Conservation (phyloP, 495 filamentous ascomycete species). For the Aspergillus incahuasiensis region DNA sequence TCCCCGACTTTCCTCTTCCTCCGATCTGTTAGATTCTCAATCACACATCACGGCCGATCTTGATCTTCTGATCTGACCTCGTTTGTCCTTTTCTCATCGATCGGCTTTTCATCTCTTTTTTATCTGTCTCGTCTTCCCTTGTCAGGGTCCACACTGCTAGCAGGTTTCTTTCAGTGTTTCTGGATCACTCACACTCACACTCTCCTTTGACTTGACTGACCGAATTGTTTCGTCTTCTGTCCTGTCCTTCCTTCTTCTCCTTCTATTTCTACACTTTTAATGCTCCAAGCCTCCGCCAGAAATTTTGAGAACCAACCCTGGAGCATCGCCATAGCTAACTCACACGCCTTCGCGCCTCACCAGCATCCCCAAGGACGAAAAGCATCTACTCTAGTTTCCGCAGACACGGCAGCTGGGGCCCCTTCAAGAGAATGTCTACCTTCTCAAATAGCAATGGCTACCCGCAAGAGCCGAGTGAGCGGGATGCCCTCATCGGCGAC, state of each 20-base stretch:
- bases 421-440: conserved; percentile 28
- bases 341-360: background rate
- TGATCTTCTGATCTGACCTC: background rate
- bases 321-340: conserved; percentile 10
- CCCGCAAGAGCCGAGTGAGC: conserved; percentile 25
- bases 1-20: background rate
- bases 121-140: background rate
- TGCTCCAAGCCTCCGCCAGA: background rate
- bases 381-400: conserved; percentile 31
- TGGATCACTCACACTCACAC: background rate
- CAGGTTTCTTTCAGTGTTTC: conserved; percentile 14
- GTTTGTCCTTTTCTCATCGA: conserved; percentile 5
- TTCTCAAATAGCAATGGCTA: conserved; percentile 26
- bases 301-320: background rate
- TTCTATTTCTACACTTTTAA: background rate
- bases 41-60: background rate
- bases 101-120: conserved; percentile 3
- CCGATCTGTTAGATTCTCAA: too few species aligned
- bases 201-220: background rate
- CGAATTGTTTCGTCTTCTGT: background rate
- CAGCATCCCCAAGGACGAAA: conserved; percentile 23
- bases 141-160: conserved; percentile 6
- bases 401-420: conserved; percentile 30
- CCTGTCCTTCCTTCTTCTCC: background rate
- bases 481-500: conserved; percentile 27